Evolutionary conservation across 2,329 filamentous ascomycete genomes (phyloP), one percentile per base, ranked within the genome.

Genomic region (Aureobasidium pullulans): DNA sequence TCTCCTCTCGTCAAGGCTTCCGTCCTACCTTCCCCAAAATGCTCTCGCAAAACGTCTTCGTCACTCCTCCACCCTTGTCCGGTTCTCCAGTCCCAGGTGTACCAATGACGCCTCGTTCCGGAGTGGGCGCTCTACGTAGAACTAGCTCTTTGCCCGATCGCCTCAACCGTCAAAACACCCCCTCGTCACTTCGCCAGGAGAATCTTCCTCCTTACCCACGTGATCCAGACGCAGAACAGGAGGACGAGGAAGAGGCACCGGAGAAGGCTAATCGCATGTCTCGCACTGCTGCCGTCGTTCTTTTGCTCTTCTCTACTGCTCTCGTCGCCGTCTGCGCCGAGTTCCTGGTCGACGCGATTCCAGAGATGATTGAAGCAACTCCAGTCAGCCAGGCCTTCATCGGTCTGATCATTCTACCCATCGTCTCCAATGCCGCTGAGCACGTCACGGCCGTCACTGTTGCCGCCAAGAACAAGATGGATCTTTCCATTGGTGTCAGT

Each of bases 391-490:
- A 89, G 68, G 86, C 88, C 36, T 92, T 93, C 64, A 85, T 92
- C 62, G 89, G 89, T 66, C 79, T 92, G 10, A 91, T 93, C 66
- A 83, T 93, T 56, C 76, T 93, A 4, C 88, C 88, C 8, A 90
- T 92, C 66, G 88, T 91, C n/a, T 87, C 88, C 40, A 92, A 92
- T 66, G 88, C 88, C 2, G 88, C 88, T 13, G 88, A 92, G 74
- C 88, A 92, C 76, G 87, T 88, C 19, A 91, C 88, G 0, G 88
- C 88, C 6, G 87, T 92, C 57, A 89, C 84, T 0, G 88, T 92
- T 1, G 88, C 89, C 6, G 81, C 86, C 66, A 90, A 91, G 78
- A 89, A 91, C 73, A 92, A 92, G 74, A 90, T 91, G 86, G 89
- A 92, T 68, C 76, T 92, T 8, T 86, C 88, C 3, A 91, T 92